Evolutionary conservation across 306 rosid species (phyloP).

Genomic region (Acacia confusa): DNA sequence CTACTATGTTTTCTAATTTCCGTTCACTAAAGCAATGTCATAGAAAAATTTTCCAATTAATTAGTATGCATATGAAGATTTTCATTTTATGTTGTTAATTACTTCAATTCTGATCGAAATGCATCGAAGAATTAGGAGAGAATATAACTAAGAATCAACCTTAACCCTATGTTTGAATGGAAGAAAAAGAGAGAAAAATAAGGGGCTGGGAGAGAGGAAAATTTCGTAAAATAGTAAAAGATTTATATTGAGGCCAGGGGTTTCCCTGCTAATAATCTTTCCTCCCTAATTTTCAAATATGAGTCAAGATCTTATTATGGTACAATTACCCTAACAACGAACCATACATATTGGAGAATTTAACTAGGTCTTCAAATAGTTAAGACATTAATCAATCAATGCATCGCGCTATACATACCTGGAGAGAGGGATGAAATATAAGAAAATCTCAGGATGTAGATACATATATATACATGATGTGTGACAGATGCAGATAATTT

Average conservation of each 20-base stretch:
- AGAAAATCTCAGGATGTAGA: neutral
- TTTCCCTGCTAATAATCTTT: no score
- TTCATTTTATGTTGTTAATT: neutral
- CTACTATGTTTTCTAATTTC: neutral
- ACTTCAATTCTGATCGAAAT: neutral
- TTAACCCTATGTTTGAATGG: no score
- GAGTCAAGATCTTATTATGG: neutral
- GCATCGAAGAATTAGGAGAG: neutral
- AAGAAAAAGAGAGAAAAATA: no score
- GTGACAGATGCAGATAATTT: no score
- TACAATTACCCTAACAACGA: neutral
- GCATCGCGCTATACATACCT: neutral
- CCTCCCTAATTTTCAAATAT: no score
- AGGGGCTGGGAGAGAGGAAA: no score
- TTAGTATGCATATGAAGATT: neutral
- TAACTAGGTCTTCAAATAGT: neutral
- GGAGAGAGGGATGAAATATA: neutral
- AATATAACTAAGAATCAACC: no score
- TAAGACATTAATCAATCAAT: neutral
- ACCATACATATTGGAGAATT: neutral
- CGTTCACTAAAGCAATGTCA: neutral
- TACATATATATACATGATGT: no score
- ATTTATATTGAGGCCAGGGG: no score
- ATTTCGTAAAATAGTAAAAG: no score
- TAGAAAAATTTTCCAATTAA: neutral